These are phyloP conservation scores for Aspergillus clavatus DNA, from an alignment of 2,329 filamentous ascomycete species.

Conservation along the genomic window DNA sequence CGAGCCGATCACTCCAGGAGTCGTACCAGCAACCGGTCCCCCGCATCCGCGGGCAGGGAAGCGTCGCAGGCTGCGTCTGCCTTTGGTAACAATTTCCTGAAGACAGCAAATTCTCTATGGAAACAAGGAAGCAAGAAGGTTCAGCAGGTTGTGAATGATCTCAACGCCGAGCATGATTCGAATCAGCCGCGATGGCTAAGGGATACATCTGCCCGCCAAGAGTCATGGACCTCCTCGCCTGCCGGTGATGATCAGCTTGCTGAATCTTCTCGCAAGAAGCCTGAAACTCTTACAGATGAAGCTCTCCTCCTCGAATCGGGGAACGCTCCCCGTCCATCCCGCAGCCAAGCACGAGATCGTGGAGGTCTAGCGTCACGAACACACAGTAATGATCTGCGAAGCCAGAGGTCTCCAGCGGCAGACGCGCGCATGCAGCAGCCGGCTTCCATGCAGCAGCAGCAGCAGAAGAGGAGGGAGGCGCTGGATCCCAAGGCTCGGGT, in stretches of 20 bases:
- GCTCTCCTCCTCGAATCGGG: slow-evolving; percentile 34
- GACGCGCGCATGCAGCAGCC: slow-evolving; percentile 26
- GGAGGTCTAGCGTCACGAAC: slow-evolving; percentile 18
- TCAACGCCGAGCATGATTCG: slow-evolving; percentile 67
- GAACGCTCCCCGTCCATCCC: slow-evolving; percentile 21
- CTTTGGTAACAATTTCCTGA: slow-evolving; percentile 77
- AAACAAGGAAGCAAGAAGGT: slow-evolving; percentile 90
- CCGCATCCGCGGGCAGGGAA: slow-evolving; percentile 61
- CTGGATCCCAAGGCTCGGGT: slow-evolving; percentile 57
- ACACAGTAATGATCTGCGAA: slow-evolving; percentile 16
- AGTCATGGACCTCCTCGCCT: slow-evolving; percentile 12
- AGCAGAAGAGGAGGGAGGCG: slow-evolving; percentile 33
- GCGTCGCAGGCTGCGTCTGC: slow-evolving; percentile 76
- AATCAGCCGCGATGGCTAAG: slow-evolving; percentile 95
- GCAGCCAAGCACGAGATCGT: slow-evolving; percentile 23
- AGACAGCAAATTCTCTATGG: slow-evolving; percentile 92
- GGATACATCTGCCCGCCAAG: slow-evolving; percentile 49
- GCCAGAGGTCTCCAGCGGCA: slow-evolving; percentile 19
- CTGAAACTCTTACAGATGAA: slow-evolving; percentile 55
- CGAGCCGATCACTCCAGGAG: slow-evolving; percentile 18
- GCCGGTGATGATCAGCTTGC: slow-evolving; percentile 19
- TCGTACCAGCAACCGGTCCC: slow-evolving; percentile 28
- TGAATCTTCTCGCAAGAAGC: slow-evolving; percentile 13
- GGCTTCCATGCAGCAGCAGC: slow-evolving; percentile 60
- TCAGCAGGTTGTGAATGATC: slow-evolving; percentile 85